phyloP scores from a whole-genome alignment of 371 early-diverging fungal species.

The Chytridiales sp. region DNA sequence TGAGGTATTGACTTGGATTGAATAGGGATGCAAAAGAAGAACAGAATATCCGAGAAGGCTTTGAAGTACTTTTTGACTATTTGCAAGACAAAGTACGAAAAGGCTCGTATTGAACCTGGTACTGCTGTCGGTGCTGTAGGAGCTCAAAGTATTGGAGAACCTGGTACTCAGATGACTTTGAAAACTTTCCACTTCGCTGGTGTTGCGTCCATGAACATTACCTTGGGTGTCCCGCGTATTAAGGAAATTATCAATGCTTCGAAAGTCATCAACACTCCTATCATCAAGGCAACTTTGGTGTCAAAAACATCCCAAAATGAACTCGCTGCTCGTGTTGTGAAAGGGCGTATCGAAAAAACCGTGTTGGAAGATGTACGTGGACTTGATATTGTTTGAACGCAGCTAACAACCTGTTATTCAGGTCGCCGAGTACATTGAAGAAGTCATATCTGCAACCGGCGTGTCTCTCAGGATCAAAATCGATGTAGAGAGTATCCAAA shows the following conservation, averaged over 20 bases:
- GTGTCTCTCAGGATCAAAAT: conserved; percentile 78
- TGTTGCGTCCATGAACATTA: conserved; percentile 98
- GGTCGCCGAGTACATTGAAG: conserved; percentile 88
- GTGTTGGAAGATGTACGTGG: conserved; percentile 69
- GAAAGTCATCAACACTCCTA: conserved; percentile 93
- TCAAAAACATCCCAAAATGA: conserved; percentile 47
- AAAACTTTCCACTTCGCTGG: conserved; percentile 99
- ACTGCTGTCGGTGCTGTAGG: conserved; percentile 97
- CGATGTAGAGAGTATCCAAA: conserved; percentile 75
- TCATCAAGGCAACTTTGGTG: conserved; percentile 82
- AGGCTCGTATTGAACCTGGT: conserved; percentile 93
- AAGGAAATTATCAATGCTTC: conserved; percentile 75
- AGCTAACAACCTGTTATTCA: conserved; percentile 21
- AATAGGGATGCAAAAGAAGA: conserved; percentile 25
- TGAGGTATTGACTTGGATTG: no score
- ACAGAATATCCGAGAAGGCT: conserved; percentile 69
- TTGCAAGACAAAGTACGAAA: conserved; percentile 80
- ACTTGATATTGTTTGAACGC: not conserved
- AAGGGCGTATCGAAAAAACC: conserved; percentile 92
- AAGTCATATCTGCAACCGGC: conserved; percentile 75
- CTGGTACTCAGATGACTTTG: conserved; percentile 99
- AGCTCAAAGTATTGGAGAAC: conserved; percentile 99
- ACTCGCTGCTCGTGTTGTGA: conserved; percentile 85
- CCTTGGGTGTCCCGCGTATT: conserved; percentile 99
- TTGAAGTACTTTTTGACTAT: conserved; percentile 71